phyloP scores from a whole-genome alignment of 2,329 filamentous ascomycete species.

The Fusarium mexicanum region DNA sequence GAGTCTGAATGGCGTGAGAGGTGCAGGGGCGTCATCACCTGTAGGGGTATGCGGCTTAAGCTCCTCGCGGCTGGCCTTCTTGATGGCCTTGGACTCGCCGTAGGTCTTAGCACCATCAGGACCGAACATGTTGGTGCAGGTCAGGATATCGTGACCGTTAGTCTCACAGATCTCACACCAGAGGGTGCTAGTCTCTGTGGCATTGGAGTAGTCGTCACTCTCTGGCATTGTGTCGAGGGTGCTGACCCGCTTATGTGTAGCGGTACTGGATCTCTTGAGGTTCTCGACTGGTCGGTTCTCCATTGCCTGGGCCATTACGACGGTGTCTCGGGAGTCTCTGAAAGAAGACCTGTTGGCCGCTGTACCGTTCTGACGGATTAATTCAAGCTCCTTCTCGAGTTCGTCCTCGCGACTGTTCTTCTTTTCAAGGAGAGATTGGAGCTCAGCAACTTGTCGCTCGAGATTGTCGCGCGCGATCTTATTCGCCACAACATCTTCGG shows the following conservation, averaged over 20 bases:
- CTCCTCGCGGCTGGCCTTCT: constrained; percentile 50
- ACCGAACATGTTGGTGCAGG: constrained; percentile 90
- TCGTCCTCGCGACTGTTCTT: constrained; percentile 83
- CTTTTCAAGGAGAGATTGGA: constrained; percentile 76
- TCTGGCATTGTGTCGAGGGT: constrained; percentile 76
- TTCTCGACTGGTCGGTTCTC: constrained; percentile 57
- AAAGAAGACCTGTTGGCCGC: constrained; percentile 63
- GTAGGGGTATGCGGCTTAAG: constrained; percentile 53
- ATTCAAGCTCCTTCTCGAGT: constrained; percentile 82
- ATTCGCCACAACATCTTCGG: constrained; percentile 44
- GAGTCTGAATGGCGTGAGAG: constrained; percentile 62
- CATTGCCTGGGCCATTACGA: constrained; percentile 64
- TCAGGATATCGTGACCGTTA: constrained; percentile 90
- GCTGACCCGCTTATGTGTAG: constrained; percentile 59
- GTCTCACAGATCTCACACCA: constrained; percentile 98
- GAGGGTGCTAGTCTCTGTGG: constrained; percentile 76
- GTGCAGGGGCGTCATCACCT: constrained; percentile 62
- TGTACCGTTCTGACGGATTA: constrained; percentile 61
- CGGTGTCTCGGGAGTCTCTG: constrained; percentile 73
- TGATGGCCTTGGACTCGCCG: constrained; percentile 46
- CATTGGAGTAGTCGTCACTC: constrained; percentile 74
- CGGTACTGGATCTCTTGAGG: constrained; percentile 62
- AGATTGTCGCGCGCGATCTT: constrained; percentile 67
- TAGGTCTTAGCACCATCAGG: constrained; percentile 51
- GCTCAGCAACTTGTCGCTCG: constrained; percentile 82